These are phyloP conservation scores for Dentipellis sp. DNA, from an alignment of 768 basidiomycete genomes.

Conservation along the genomic window DNA sequence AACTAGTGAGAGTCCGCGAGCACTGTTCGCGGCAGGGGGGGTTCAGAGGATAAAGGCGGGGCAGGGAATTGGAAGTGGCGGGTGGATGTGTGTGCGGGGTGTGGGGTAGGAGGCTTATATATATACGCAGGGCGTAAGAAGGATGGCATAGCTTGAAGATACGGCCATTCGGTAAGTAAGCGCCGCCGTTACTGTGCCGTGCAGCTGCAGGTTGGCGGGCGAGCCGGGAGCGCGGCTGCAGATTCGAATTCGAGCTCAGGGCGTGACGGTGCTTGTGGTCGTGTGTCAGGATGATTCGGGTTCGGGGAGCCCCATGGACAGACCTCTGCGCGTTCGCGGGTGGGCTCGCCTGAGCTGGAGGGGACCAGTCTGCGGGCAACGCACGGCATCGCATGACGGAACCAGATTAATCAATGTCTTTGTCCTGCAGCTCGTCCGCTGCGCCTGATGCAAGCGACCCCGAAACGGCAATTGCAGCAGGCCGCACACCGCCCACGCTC, in stretches of 20 bases:
- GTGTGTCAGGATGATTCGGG: too few species aligned
- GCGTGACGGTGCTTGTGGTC: too few species aligned
- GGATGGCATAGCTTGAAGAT: background rate
- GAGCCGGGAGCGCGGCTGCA: background rate
- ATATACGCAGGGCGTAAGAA: background rate
- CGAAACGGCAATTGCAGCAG: too few species aligned
- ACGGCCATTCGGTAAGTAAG: background rate
- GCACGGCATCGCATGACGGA: background rate
- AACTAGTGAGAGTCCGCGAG: too few species aligned
- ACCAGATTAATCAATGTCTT: background rate
- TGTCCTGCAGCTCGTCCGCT: background rate
- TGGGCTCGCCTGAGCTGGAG: too few species aligned
- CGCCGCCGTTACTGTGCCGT: background rate
- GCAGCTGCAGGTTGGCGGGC: background rate
- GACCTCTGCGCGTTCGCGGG: too few species aligned
- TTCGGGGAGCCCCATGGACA: too few species aligned
- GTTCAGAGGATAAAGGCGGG: background rate
- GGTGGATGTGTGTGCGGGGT: background rate
- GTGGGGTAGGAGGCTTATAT: background rate
- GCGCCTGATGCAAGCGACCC: too few species aligned
- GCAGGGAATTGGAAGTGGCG: background rate
- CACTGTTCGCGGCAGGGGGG: too few species aligned
- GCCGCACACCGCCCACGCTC: too few species aligned
- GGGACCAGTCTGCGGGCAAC: too few species aligned
- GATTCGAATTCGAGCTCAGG: too few species aligned